phyloP scores from a whole-genome alignment of 495 filamentous ascomycete genomes.

The Thermothielavioides terrestris region DNA sequence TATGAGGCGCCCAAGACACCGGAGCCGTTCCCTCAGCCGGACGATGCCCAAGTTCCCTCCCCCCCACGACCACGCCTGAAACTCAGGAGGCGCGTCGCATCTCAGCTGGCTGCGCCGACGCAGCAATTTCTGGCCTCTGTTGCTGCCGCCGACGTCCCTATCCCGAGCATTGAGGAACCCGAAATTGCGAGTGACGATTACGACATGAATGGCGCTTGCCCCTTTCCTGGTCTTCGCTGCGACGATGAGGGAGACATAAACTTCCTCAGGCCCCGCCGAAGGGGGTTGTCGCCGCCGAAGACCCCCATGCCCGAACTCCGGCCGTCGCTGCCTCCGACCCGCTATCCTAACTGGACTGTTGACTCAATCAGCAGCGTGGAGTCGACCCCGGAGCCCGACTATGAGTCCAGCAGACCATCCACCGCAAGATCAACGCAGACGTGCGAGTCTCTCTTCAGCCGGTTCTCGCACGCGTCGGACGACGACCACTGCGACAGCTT shows the following conservation, averaged over 20 bases:
- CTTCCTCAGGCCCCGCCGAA: slow-evolving; percentile 21
- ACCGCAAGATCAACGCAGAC: slow-evolving; percentile 43
- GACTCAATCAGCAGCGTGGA: slow-evolving; percentile 40
- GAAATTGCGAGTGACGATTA: slow-evolving; percentile 24
- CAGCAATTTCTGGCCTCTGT: slow-evolving; percentile 50
- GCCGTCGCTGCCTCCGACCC: slow-evolving; percentile 23
- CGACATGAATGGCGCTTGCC: slow-evolving; percentile 23
- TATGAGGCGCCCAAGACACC: slow-evolving; percentile 36
- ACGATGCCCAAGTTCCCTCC: slow-evolving; percentile 31
- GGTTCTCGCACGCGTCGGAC: slow-evolving; percentile 39
- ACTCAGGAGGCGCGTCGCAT: slow-evolving; percentile 40
- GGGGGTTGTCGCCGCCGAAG: slow-evolving; percentile 36
- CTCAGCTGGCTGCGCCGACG: slow-evolving; percentile 42
- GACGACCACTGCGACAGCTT: slow-evolving; percentile 38
- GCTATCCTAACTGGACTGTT: slow-evolving; percentile 42
- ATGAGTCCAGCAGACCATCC: slow-evolving; percentile 43
- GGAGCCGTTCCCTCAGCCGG: slow-evolving; percentile 29
- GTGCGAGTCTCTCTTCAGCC: slow-evolving; percentile 41
- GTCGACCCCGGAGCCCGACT: slow-evolving; percentile 39
- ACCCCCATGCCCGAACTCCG: slow-evolving; percentile 36
- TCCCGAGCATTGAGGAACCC: slow-evolving; percentile 45
- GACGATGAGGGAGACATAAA: slow-evolving; percentile 27
- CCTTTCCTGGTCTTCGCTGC: slow-evolving; percentile 18
- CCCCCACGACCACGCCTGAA: slow-evolving; percentile 37
- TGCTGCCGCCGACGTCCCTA: slow-evolving; percentile 46